phyloP scores from a whole-genome alignment of 306 rosid genomes.

The Hylodesmum podocarpum region DNA sequence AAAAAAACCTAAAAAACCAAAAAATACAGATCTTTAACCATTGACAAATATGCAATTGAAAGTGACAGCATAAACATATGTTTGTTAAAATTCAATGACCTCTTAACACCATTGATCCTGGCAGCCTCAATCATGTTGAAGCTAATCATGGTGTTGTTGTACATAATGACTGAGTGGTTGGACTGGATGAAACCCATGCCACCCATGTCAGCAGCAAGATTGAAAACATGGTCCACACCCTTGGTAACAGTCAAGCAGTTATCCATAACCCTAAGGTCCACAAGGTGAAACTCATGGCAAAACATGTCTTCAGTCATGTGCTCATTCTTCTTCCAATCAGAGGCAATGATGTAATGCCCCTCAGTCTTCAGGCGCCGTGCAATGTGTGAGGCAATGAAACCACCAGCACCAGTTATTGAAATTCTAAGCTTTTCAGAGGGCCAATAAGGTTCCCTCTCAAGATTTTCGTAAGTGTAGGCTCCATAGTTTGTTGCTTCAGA shows the following conservation, averaged over 20 bases:
- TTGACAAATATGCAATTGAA: neutral
- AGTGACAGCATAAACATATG: neutral
- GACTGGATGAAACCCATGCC: slow-evolving; percentile 99
- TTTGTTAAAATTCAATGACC: slow-evolving; percentile 23
- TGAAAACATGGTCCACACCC: slow-evolving; percentile 88
- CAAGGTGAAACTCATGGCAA: slow-evolving; percentile 94
- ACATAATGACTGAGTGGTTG: slow-evolving; percentile 96
- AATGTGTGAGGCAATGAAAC: slow-evolving; percentile 95
- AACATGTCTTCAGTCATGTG: slow-evolving; percentile 98
- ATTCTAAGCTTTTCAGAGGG: slow-evolving; percentile 84
- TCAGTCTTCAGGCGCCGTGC: slow-evolving; percentile 92
- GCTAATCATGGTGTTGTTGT: slow-evolving; percentile 97
- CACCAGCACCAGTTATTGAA: slow-evolving; percentile 96
- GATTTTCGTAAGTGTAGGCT: slow-evolving; percentile 70
- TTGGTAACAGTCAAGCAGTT: slow-evolving; percentile 85
- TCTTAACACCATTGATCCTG: slow-evolving; percentile 82
- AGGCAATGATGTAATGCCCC: slow-evolving; percentile 95
- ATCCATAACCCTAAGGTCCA: slow-evolving; percentile 97
- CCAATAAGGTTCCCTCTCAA: slow-evolving; percentile 94
- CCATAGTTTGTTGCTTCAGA: slow-evolving; percentile 62
- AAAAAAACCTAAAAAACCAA: slow-evolving; percentile 65
- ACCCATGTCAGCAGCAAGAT: slow-evolving; percentile 99
- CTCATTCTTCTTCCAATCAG: slow-evolving; percentile 99
- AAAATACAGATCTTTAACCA: neutral
- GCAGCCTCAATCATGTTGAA: slow-evolving; percentile 96